Percentiles rank a stretch among this genome's conserved stretches.
Evolutionary conservation across 441 rosid species (phyloP).

Genomic region (Adansonia grandidieri): DNA sequence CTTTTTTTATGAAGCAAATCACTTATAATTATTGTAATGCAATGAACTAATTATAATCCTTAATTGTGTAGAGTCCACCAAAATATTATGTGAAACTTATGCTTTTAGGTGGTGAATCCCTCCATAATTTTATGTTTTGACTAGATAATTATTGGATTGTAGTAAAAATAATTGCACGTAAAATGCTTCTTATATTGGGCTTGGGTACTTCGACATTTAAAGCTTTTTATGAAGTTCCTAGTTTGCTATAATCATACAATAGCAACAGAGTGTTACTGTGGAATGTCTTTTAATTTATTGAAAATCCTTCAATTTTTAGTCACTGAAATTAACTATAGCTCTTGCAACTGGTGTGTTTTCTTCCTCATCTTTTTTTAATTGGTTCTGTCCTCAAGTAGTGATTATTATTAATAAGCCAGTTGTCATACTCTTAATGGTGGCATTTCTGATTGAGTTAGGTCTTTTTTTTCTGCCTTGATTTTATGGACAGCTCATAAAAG

Average conservation of each 20-base stretch:
- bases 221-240: background rate
- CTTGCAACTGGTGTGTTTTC: background rate
- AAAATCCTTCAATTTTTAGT: conserved; percentile 3
- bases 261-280: background rate
- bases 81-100: no score
- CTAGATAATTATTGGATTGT: no score
- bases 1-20: no score
- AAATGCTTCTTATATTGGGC: no score
- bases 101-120: no score
- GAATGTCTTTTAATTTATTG: background rate
- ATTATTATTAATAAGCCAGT: background rate
- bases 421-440: background rate
- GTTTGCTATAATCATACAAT: background rate
- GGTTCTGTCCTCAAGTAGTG: background rate
- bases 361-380: background rate
- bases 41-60: no score
- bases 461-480: conserved; percentile 16
- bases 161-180: no score
- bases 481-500: conserved; percentile 66
- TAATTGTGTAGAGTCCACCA: no score
- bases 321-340: background rate
- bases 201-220: conserved; percentile 8
- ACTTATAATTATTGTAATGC: no score
- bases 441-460: conserved; percentile 20
- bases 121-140: no score